Percentiles rank a stretch among this genome's conserved stretches.
These are phyloP conservation scores for Acanthamoeba sp. DNA, from an alignment of 208 protist species.

Conservation along the genomic window DNA sequence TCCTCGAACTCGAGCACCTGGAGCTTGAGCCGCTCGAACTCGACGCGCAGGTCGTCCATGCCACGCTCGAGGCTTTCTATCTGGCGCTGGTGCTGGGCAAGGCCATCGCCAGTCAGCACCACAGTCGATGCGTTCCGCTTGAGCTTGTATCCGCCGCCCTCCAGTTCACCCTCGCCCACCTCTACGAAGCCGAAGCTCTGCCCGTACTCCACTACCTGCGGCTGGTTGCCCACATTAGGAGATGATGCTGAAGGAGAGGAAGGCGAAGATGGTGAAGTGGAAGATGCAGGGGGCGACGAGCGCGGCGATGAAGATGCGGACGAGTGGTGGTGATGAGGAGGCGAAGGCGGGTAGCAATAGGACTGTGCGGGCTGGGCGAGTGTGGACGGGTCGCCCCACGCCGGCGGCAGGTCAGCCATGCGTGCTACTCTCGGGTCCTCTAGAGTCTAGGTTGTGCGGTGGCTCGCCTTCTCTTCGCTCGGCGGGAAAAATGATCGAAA, in stretches of 20 bases:
- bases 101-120: neutral
- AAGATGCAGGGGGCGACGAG: neutral
- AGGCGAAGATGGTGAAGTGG: neutral
- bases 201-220: conserved; percentile 47
- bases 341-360: too few species aligned
- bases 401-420: too few species aligned
- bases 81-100: conserved; percentile 37
- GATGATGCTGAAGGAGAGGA: neutral
- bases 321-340: too few species aligned
- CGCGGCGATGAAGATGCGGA: too few species aligned
- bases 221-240: neutral
- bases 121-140: conserved; percentile 33
- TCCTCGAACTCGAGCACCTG: conserved; percentile 57
- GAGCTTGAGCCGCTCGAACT: conserved; percentile 19
- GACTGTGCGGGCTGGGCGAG: too few species aligned
- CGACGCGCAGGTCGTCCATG: conserved; percentile 14
- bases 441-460: too few species aligned
- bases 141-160: conserved; percentile 27
- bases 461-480: too few species aligned
- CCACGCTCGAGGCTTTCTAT: neutral
- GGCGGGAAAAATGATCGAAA: too few species aligned
- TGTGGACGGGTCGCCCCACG: too few species aligned
- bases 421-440: too few species aligned
- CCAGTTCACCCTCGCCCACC: conserved; percentile 17
- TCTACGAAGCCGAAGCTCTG: conserved; percentile 59